Conservation (phyloP, 176 grass and related monocot genomes). For the Cenchrus purpureus region DNA sequence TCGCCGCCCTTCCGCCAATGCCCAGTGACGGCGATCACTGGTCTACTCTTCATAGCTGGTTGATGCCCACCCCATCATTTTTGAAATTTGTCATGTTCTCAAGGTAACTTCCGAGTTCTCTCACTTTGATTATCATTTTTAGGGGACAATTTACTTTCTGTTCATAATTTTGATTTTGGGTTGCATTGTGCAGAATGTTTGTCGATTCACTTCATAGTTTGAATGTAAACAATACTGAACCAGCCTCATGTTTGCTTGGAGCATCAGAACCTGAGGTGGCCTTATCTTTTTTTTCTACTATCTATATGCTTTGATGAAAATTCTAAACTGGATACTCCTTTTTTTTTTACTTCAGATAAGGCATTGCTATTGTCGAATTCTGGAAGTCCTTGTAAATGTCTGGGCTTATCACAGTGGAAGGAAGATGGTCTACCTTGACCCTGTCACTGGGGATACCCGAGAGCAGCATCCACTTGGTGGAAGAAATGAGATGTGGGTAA, state of each 20-base stretch:
- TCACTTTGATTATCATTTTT: constrained; percentile 11
- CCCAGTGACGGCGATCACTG: constrained; percentile 70
- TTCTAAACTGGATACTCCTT: constrained; percentile 12
- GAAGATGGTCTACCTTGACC: constrained; percentile 87
- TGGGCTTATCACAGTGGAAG: constrained; percentile 97
- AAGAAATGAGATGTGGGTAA: constrained; percentile 81
- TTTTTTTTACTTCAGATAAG: constrained; percentile 75
- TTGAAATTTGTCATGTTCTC: constrained; percentile 97
- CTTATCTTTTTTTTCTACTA: not conserved
- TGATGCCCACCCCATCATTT: constrained; percentile 97
- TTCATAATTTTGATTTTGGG: constrained; percentile 23
- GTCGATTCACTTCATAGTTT: constrained; percentile 89
- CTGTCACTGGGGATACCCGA: constrained; percentile 56
- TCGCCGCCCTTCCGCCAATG: constrained; percentile 81
- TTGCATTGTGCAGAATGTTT: constrained; percentile 75
- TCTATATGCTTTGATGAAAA: constrained; percentile 35
- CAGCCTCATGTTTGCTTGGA: constrained; percentile 75
- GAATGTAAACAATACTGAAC: constrained; percentile 52
- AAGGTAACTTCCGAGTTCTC: constrained; percentile 55
- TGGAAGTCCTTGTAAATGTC: constrained; percentile 91
- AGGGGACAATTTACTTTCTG: constrained; percentile 13
- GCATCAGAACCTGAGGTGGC: constrained; percentile 81
- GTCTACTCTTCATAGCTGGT: constrained; percentile 96
- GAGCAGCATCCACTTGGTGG: constrained; percentile 73
- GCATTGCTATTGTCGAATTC: constrained; percentile 92